Evolutionary conservation across 805 yeast species (phyloP), one percentile per base, ranked within the genome.

Genomic region (Ogataea paraovalis): DNA sequence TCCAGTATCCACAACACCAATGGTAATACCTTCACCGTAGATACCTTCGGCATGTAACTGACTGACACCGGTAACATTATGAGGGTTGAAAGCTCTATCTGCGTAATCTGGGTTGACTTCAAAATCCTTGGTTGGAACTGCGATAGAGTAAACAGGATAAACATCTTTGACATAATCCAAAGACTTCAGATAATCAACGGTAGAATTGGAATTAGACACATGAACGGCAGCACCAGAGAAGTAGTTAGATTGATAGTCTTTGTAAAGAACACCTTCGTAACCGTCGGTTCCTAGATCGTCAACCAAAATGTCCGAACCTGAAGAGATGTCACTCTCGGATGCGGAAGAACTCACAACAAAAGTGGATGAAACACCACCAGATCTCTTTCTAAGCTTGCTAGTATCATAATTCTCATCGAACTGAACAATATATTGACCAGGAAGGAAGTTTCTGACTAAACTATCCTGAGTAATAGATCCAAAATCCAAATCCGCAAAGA

Each of bases 1-100:
- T 37, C 55, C 55, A 25, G 52, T 27, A 38, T 52, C 55, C 28
- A 52, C 43, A n/a, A 58, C 43, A 39, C 46, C 61, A 33, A 58
- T 43, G 16, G 41, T 34, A 12, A 46, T 38, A 33, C 53, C 55
- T 33, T 37, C 39, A 40, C 59, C 59, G 32, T 50, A 12, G 52
- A 50, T 23, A 39, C 51, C 49, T 39, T 47, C 52, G 5, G 47
- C 40, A 22, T 55, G 59, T 14, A 55, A 28, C 14, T 39, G 18
- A 23, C 53, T 45, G 21, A 55, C 59, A 43, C 59, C 59, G 16
- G 59, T 55, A 14, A 49, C 50, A 19, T 6, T 18, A 45, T 55
- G 59, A 27, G 57, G 53, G 36, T 55, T 55, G 57, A 57, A 55
- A 14, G 30, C 25, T 37, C 42, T 43, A 27, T 25, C 20, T 14